Conservation (phyloP, 768 basidiomycete genomes). For the Strobilomyces echinocephalus region DNA sequence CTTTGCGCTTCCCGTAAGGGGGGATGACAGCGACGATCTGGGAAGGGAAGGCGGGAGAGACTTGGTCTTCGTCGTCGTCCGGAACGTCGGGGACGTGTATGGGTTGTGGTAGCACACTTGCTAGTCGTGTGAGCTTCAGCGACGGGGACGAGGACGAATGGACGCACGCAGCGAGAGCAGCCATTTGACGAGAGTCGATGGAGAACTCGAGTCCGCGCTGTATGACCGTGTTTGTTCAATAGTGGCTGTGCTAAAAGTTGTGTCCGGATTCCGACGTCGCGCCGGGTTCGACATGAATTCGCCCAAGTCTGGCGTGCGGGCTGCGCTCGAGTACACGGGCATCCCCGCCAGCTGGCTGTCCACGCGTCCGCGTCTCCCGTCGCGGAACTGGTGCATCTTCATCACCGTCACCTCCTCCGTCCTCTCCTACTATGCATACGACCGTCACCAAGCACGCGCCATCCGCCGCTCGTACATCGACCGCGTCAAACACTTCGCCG, state of each 20-base stretch:
- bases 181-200: conserved; percentile 35
- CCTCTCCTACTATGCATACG: conserved; percentile 76
- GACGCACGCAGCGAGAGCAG: conserved; percentile 75
- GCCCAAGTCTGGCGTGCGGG: conserved; percentile 49
- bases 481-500: conserved; percentile 72
- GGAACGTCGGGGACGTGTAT: conserved; percentile 45
- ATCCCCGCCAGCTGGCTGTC: conserved; percentile 74
- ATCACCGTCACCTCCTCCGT: conserved; percentile 68
- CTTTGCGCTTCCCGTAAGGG: conserved; percentile 77
- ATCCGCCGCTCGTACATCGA: conserved; percentile 77
- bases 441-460: conserved; percentile 72
- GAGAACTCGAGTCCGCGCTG: not conserved
- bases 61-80: conserved; percentile 58
- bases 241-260: conserved; percentile 20
- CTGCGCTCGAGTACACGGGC: conserved; percentile 64
- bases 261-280: conserved; percentile 20
- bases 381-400: conserved; percentile 94
- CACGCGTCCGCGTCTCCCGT: conserved; percentile 82
- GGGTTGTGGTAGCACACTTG: conserved; percentile 66
- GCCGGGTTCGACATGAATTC: conserved; percentile 5
- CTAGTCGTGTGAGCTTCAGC: conserved; percentile 1
- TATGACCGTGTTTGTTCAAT: conserved; percentile 19
- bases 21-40: conserved; percentile 57
- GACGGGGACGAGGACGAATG: not conserved
- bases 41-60: conserved; percentile 27